These are phyloP conservation scores for Zanthoxylum bungeanum DNA, from an alignment of 345 rosid genomes.

Conservation along the genomic window DNA sequence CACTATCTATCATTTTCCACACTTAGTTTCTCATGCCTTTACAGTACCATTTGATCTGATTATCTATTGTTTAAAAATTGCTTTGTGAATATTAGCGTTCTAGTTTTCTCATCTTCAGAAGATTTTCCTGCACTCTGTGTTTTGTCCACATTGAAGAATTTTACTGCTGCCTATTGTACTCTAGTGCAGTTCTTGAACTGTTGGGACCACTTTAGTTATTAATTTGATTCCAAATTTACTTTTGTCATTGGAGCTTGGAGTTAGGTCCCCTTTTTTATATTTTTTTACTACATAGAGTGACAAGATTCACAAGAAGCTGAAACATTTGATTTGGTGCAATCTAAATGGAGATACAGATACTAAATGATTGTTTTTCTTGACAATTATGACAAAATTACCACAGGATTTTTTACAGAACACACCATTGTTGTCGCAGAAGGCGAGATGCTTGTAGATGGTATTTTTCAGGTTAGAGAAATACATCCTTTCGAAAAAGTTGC, in stretches of 20 bases:
- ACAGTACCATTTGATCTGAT: background rate
- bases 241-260: background rate
- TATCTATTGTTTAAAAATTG: background rate
- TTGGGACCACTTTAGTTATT: background rate
- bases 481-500: conserved; percentile 9
- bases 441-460: conserved; percentile 69
- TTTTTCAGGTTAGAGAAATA: conserved; percentile 67
- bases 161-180: background rate
- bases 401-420: conserved; percentile 88
- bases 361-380: conserved; percentile 43
- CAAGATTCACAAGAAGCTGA: background rate
- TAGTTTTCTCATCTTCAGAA: background rate
- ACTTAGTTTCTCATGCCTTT: background rate
- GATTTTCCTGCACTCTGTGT: background rate
- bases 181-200: too few relatives aligned
- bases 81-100: background rate
- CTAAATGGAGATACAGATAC: background rate
- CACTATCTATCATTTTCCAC: background rate
- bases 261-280: background rate
- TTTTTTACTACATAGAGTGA: background rate
- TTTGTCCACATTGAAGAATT: background rate
- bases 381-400: conserved; percentile 68
- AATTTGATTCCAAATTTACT: background rate
- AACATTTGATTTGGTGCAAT: background rate
- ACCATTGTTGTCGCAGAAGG: conserved; percentile 95